These are phyloP conservation scores for Talaromyces sp. DNA, from an alignment of 2,329 filamentous ascomycete species.

Conservation along the genomic window DNA sequence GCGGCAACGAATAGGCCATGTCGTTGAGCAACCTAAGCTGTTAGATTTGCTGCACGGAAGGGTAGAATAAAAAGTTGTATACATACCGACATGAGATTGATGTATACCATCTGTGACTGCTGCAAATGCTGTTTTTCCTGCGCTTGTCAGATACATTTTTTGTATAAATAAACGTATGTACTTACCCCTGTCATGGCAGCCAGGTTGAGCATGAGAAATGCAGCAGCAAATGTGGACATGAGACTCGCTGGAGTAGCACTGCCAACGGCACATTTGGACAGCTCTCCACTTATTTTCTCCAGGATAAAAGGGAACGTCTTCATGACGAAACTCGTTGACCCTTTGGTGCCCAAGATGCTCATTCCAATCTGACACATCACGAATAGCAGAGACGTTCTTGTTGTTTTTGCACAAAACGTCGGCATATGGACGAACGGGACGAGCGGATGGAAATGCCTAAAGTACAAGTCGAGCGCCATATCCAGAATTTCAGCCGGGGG, in stretches of 20 bases:
- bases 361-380: slow-evolving; percentile 53
- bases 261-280: slow-evolving; percentile 39
- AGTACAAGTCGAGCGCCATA: slow-evolving; percentile 51
- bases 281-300: slow-evolving; percentile 39
- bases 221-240: slow-evolving; percentile 45
- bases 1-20: slow-evolving; percentile 48
- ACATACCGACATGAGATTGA: slow-evolving; percentile 43
- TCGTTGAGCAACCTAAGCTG: slow-evolving; percentile 39
- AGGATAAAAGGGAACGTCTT: slow-evolving; percentile 39
- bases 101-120: slow-evolving; percentile 49
- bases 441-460: slow-evolving; percentile 51
- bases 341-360: slow-evolving; percentile 49
- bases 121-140: slow-evolving; percentile 42
- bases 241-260: slow-evolving; percentile 37
- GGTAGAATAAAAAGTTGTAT: not conserved
- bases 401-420: slow-evolving; percentile 48
- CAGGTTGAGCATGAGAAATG: slow-evolving; percentile 45
- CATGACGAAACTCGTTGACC: slow-evolving; percentile 47
- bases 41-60: not conserved
- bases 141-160: not conserved
- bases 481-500: slow-evolving; percentile 51
- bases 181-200: slow-evolving; percentile 45
- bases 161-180: not conserved
- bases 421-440: slow-evolving; percentile 52
- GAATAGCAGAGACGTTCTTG: slow-evolving; percentile 44